Evolutionary conservation across 2,329 filamentous ascomycete genomes (phyloP), one percentile per base, ranked within the genome.

Genomic region (Bipolaris zeicola): DNA sequence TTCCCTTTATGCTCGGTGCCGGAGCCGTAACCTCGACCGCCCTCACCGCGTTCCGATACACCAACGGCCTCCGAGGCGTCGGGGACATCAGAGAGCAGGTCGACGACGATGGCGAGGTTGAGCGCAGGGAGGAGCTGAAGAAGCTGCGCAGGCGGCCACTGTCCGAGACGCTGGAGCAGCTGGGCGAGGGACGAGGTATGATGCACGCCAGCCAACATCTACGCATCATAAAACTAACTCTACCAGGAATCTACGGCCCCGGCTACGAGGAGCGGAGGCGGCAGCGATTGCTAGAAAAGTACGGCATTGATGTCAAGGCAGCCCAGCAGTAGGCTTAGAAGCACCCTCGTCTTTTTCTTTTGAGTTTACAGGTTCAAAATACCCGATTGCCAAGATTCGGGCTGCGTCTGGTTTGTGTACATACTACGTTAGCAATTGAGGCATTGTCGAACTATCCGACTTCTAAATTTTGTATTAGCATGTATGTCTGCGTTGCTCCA

Each of bases 121-220:
- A 87, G 69, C 85, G 87, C 76, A 92, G 92, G 79, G 87, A 94
- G 76, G 82, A 81, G 62, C 61, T 93, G 74, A 85, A 91, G 74
- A 88, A 85, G 80, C 88, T 88, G 72, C 89, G 89, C 76, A 85
- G 91, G 75, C 81, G 88, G 73, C 89, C 91, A 24, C 81, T 87
- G 49, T 89, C 91, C 74, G 89, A 96, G 81, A 96, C 91, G 2
- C 80, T 96, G 63, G 85, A 86, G 22, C 85, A 94, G 71, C 73
- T 96, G 69, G 93, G 92, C 50, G 93, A 97, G 81, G 92, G 92
- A 65, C 86, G 92, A 85, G 91, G 91, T 94, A 84, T 71, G 78
- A 47, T 22, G 8, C 34, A n/a, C 7, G 24, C 13, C 8, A 20
- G 5, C 16, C 33, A 37, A 14, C 7, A 34, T 28, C 34, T 39